Evolutionary conservation across 768 basidiomycete genomes (phyloP).

Genomic region (Clitopilus passeckerianus): DNA sequence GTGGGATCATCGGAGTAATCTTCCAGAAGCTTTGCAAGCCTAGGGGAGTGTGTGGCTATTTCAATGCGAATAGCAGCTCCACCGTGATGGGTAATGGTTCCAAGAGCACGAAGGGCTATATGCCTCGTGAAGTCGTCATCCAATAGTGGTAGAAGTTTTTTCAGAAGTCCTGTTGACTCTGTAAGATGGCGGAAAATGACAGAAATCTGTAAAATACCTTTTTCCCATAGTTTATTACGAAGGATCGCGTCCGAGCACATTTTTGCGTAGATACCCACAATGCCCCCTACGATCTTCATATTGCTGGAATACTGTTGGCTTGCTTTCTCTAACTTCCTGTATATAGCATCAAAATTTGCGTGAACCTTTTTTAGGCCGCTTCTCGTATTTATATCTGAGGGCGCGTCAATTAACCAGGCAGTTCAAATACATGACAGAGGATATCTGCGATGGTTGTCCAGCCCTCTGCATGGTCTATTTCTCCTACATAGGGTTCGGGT

Average conservation of each 20-base stretch:
- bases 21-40: constrained; percentile 40
- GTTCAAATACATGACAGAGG: constrained; percentile 43
- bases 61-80: constrained; percentile 42
- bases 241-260: constrained; percentile 59
- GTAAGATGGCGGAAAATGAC: too few species aligned
- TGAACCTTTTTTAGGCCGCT: constrained; percentile 63
- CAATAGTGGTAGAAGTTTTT: constrained; percentile 53
- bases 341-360: constrained; percentile 49
- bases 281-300: constrained; percentile 47
- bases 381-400: constrained; percentile 47
- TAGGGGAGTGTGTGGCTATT: constrained; percentile 41
- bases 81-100: constrained; percentile 59
- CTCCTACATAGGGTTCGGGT: constrained; percentile 28
- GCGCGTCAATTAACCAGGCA: constrained; percentile 27
- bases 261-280: constrained; percentile 58
- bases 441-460: constrained; percentile 44
- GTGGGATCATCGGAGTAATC: constrained; percentile 45
- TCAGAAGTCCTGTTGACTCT: constrained; percentile 39
- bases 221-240: constrained; percentile 52
- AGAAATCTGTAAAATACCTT: constrained; percentile 31
- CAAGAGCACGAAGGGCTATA: constrained; percentile 50
- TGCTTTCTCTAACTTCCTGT: constrained; percentile 41
- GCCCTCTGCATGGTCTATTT: constrained; percentile 41
- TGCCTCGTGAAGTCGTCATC: constrained; percentile 41
- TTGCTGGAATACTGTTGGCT: constrained; percentile 38